Conservation (phyloP, 1,139 yeast genomes). For the Debaryomyces udenii region DNA sequence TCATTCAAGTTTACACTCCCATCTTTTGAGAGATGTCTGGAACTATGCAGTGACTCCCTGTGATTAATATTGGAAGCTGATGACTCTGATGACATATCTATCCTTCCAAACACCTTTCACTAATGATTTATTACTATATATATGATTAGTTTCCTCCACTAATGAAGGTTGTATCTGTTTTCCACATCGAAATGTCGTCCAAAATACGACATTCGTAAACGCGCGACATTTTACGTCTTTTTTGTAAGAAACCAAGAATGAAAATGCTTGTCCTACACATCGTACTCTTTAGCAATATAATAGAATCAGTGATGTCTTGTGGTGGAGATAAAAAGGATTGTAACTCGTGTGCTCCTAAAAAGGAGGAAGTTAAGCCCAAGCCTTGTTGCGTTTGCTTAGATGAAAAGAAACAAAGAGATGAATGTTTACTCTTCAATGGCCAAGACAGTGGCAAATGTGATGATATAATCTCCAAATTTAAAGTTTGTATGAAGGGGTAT, state of each 20-base stretch:
- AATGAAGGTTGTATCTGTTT: no score
- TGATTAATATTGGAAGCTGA: constrained; percentile 11
- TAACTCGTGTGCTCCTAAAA: constrained; percentile 7
- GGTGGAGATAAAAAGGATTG: constrained; percentile 13
- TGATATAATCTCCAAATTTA: constrained; percentile 68
- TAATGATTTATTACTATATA: no score
- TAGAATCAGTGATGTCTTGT: constrained; percentile 10
- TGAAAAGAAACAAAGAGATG: constrained; percentile 82
- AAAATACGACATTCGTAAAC: no score
- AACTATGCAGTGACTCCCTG: constrained; percentile 1
- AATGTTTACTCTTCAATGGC: constrained; percentile 81
- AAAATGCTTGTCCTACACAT: no score
- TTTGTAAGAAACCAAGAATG: no score
- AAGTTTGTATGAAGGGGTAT: constrained; percentile 86
- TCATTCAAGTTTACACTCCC: constrained; percentile 41
- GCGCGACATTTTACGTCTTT: no score
- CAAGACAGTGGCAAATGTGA: constrained; percentile 85
- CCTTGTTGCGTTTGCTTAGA: constrained; percentile 96
- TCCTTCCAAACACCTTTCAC: background rate
- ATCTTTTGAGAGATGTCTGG: constrained; percentile 27
- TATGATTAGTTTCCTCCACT: no score
- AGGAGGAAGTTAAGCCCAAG: constrained; percentile 60
- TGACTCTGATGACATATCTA: constrained; percentile 13
- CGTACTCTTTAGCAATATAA: no score
- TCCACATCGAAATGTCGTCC: no score